These are phyloP conservation scores for Scenedesmus sp. DNA, from an alignment of 163 green algal species.

Conservation along the genomic window DNA sequence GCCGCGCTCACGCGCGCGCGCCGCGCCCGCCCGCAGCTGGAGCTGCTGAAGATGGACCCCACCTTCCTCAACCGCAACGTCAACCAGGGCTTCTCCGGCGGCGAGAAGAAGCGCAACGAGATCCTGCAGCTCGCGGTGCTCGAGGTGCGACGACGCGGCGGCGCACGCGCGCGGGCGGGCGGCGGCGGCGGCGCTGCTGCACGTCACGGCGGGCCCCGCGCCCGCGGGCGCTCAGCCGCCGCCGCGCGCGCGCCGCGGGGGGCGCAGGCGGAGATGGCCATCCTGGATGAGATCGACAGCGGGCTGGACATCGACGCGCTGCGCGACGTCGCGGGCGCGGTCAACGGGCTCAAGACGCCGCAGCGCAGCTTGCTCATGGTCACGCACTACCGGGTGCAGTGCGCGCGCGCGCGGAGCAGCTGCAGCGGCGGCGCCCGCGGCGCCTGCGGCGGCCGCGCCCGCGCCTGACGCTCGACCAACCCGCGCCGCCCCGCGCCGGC, in stretches of 20 bases:
- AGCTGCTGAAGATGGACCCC: conserved; percentile 97
- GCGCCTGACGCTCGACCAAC: too few relatives aligned
- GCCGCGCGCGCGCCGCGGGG: too few relatives aligned
- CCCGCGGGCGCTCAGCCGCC: too few relatives aligned
- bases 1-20: too few relatives aligned
- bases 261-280: conserved; percentile 88
- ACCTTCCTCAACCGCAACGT: conserved; percentile 98
- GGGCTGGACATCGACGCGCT: conserved; percentile 99
- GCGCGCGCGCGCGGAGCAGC: not conserved
- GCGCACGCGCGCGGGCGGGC: too few relatives aligned
- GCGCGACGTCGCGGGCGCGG: conserved; percentile 91
- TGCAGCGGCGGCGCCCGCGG: too few relatives aligned
- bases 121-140: conserved; percentile 97
- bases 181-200: too few relatives aligned
- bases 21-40: conserved; percentile 69
- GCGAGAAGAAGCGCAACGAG: conserved; percentile 99
- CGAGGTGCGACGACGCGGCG: conserved; percentile 63
- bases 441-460: too few relatives aligned
- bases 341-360: conserved; percentile 88
- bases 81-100: conserved; percentile 99
- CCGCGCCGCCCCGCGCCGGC: too few relatives aligned
- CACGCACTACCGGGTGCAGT: conserved; percentile 95
- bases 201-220: too few relatives aligned
- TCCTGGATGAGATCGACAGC: conserved; percentile 99
- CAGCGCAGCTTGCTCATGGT: conserved; percentile 95